Conservation (phyloP, 768 basidiomycete genomes). For the Pseudohyphozyma bogoriensis region DNA sequence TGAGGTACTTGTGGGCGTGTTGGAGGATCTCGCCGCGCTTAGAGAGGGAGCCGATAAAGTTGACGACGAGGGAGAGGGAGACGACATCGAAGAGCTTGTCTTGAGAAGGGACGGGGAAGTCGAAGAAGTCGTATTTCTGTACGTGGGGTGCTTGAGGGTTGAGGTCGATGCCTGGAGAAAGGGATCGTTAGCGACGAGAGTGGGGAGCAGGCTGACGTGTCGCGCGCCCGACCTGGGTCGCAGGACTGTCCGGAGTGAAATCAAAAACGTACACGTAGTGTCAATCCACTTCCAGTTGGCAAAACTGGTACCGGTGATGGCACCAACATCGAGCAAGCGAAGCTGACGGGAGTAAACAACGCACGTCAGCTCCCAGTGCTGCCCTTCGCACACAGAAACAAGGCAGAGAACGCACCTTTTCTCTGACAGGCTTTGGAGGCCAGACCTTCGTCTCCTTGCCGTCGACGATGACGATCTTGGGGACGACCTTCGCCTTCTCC, state of each 20-base stretch:
- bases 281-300: conserved; percentile 24
- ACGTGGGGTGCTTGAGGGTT: conserved; percentile 30
- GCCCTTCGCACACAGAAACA: neutral
- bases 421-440: conserved; percentile 5
- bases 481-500: conserved; percentile 16
- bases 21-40: conserved; percentile 30
- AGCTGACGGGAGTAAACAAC: conserved; percentile 1
- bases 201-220: too few relatives aligned
- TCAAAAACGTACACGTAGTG: too few relatives aligned
- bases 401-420: conserved; percentile 7
- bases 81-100: conserved; percentile 29
- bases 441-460: neutral
- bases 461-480: conserved; percentile 6
- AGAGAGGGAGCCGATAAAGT: conserved; percentile 26
- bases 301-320: conserved; percentile 11
- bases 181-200: too few relatives aligned
- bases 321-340: conserved; percentile 25
- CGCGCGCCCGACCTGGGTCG: too few relatives aligned
- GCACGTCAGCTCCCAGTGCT: neutral
- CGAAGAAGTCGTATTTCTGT: conserved; percentile 30
- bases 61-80: conserved; percentile 28
- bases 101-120: conserved; percentile 23
- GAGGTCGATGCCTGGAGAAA: conserved; percentile 32
- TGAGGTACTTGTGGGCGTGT: conserved; percentile 28
- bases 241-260: too few relatives aligned